Evolutionary conservation across 2,329 filamentous ascomycete genomes (phyloP).

Genomic region (Diplodia seriata): DNA sequence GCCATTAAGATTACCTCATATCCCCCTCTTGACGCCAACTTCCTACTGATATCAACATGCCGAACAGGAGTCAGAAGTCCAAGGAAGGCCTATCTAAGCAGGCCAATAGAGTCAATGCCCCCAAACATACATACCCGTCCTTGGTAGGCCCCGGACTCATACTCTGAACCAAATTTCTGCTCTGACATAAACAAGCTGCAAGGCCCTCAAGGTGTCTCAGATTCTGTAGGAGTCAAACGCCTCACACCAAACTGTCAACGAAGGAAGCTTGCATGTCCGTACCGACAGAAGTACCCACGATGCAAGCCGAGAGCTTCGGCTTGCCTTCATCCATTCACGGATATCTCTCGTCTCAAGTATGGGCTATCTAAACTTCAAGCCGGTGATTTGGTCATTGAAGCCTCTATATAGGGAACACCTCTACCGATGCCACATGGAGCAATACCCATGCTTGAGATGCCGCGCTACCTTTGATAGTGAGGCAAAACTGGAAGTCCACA

Average conservation of each 20-base stretch:
- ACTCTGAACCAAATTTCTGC: neutral
- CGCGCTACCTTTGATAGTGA: neutral
- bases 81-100: neutral
- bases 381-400: neutral
- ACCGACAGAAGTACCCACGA: neutral
- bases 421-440: slow-evolving; percentile 3
- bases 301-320: neutral
- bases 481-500: neutral
- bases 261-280: neutral
- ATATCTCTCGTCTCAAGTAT: slow-evolving; percentile 3
- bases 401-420: neutral
- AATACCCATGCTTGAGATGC: neutral
- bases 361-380: neutral
- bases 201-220: neutral
- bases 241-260: neutral
- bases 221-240: neutral
- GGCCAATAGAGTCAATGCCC: neutral
- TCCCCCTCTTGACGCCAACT: neutral
- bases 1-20: accelerated
- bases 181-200: neutral
- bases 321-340: neutral
- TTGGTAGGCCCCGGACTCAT: neutral
- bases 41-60: neutral
- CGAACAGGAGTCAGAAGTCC: neutral
- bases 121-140: neutral